These are phyloP conservation scores for Fraxinus americana DNA, from an alignment of 257 asterid species.

Conservation along the genomic window DNA sequence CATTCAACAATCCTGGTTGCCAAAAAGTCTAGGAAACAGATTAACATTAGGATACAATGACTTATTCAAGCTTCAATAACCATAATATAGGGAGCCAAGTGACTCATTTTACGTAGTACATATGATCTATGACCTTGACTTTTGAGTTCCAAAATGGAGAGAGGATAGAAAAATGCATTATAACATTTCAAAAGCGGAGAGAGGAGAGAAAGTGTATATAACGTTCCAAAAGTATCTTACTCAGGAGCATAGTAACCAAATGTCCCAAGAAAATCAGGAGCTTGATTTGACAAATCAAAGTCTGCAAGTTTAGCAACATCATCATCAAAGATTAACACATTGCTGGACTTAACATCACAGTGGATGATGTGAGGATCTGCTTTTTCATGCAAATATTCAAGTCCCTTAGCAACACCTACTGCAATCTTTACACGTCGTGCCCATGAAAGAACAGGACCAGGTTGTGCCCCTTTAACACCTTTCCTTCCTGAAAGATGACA, in stretches of 20 bases:
- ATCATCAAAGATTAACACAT: conserved; percentile 74
- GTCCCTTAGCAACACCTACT: conserved; percentile 86
- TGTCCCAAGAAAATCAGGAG: conserved; percentile 89
- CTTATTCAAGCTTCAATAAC: background rate
- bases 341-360: conserved; percentile 92
- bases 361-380: conserved; percentile 77
- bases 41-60: background rate
- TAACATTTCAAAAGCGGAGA: background rate
- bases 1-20: background rate
- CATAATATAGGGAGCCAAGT: background rate
- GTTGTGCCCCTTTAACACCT: conserved; percentile 94
- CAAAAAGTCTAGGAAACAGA: background rate
- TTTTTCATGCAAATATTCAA: conserved; percentile 81
- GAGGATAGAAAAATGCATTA: background rate
- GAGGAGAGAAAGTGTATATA: background rate
- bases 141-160: background rate
- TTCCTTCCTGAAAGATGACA: conserved; percentile 56
- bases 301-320: conserved; percentile 84
- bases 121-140: background rate
- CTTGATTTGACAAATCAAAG: conserved; percentile 84
- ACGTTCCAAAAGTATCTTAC: conserved; percentile 40
- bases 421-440: conserved; percentile 84
- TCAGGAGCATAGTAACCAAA: conserved; percentile 95
- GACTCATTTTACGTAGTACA: background rate
- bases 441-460: conserved; percentile 91